Percentiles rank a stretch among this genome's conserved stretches.
Conservation (phyloP, 176 grass and related monocot genomes). For the Poa pratensis region DNA sequence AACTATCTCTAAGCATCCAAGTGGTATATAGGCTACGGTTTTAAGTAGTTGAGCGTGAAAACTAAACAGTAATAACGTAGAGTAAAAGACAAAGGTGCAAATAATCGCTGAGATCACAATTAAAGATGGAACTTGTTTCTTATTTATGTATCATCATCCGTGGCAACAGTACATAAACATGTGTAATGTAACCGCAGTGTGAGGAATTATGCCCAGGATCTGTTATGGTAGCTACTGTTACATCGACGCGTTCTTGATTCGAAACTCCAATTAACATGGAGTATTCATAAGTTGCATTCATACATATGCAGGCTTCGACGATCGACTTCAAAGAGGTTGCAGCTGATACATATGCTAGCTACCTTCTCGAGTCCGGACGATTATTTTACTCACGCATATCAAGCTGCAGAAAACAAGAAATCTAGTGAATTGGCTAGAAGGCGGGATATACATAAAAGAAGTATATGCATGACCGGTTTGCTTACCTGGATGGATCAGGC, state of each 20-base stretch:
- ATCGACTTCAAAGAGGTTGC: neutral
- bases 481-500: slow-evolving; percentile 18
- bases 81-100: neutral
- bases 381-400: neutral
- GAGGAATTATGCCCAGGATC: neutral
- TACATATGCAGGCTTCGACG: neutral
- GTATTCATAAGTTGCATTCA: neutral
- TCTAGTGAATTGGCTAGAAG: neutral
- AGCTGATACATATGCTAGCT: neutral
- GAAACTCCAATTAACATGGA: neutral
- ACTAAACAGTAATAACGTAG: neutral
- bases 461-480: neutral
- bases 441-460: neutral
- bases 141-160: neutral
- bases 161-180: neutral
- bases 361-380: too few relatives aligned
- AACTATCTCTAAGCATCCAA: neutral
- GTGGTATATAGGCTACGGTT: neutral
- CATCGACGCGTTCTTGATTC: neutral
- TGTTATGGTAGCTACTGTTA: neutral
- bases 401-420: neutral
- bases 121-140: neutral
- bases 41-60: neutral
- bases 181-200: neutral
- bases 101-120: neutral